Base-by-base conservation (phyloP, 768 basidiomycete species). In the Boletus insuetus region DNA sequence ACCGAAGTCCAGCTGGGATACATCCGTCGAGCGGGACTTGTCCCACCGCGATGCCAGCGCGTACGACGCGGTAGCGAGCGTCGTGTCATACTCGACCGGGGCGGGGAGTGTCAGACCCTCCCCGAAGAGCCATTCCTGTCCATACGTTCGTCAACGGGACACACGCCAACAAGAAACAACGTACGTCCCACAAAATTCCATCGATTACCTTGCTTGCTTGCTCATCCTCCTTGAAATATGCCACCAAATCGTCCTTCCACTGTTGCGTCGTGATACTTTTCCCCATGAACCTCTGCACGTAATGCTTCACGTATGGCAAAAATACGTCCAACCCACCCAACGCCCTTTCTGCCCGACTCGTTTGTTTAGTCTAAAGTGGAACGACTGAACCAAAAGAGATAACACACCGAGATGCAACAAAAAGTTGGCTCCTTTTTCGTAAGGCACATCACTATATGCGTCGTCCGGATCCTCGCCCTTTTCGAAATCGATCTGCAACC, bases 401-500 rank as follows among this genome's bases (percentile, higher is more conserved):
- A 11, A 38, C 50, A 2, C 19, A 89, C 89, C 94, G 17, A 98
- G 79, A 68, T 91, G 80, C n/a, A 95, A 79, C 17, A 98, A 75
- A 62, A 98, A 84, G 67, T 94, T 96, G 3, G 87, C 82, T 24
- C 95, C 95, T 72, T 95, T 91, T 68, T 90, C 89, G 61, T 96
- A 96, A 1, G 94, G 89, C 43, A 96, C 77, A 48, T 77, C 68
- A 51, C 75, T 78, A 70, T 88, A 92, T 8, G 89, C 87, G 42
- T 90, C 89, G 66, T 94, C 89, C 9, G 89, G 83, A 64, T 89
- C 84, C 69, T 92, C 82, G 4, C 88, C 86, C 51, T 77, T 72
- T 49, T 86, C 81, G 60, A 89, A 91, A 26, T 83, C 77, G 60
- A 91, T 86, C 9, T 91, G 83, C 45, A 96, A 76, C 12, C 88